Evolutionary conservation across 805 yeast genomes (phyloP), one percentile per base, ranked within the genome.

Genomic region (Starmerella apis): DNA sequence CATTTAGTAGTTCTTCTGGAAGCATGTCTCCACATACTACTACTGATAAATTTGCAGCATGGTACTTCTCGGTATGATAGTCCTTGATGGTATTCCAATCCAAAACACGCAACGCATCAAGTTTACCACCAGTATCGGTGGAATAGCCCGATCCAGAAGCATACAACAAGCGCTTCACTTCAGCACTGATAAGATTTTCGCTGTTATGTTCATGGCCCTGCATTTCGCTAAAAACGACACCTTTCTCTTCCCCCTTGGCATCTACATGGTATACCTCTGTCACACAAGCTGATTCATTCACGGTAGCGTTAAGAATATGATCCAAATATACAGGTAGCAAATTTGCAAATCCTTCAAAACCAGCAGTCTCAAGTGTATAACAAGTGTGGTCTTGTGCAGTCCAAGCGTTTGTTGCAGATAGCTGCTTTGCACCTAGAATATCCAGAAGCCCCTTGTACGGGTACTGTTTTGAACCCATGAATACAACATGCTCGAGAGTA

Each of bases 161-260:
- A 50, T 61, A 69, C 28, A 69, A 50, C 23, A 61, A 49, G 49
- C 61, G 59, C 44, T 66, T 62, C 13, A 52, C 39, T 41, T 54
- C 54, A n/a, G 48, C 53, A 3, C 61, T 57, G 47, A 77, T 78
- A 55, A 83, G 69, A 57, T 73, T 76, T 77, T 80, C 80, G 14
- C 88, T 75, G 55, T 82, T 84, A 59, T 78, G 78, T 65, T 87
- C 95, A 50, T 83, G 80, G 24, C 87, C 96, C 62, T 86, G 96
- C 97, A 92, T 92, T 68, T 92, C 98, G 47, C 94, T 82, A 63
- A 83, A 92, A 3, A 92, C 97, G 27, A 92, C 98, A 59, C 98
- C 98, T 63, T 86, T 86, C 59, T 92, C 98, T 56, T 82, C 79
- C 28, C 84, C 95, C 8, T 78, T 74, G 1, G 94, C 95, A 64